A percentile compares a stretch with the other conserved stretches of the same genome.
These are phyloP conservation scores for Tirmania nivea DNA, from an alignment of 495 filamentous ascomycete genomes.

Conservation along the genomic window DNA sequence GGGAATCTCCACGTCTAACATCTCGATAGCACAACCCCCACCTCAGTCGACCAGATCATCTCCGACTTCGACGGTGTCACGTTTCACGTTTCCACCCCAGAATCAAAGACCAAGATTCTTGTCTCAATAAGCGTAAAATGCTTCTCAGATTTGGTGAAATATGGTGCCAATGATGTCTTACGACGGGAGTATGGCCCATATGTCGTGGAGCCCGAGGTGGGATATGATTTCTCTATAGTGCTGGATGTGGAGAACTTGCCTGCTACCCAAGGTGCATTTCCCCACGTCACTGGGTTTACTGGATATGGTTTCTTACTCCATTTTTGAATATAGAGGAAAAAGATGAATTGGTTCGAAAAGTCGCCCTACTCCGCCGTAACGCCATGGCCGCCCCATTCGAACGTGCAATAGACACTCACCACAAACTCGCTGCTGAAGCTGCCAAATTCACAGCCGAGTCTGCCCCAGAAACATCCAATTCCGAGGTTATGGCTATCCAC, in stretches of 20 bases:
- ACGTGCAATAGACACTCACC: constrained; percentile 82
- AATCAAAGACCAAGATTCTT: constrained; percentile 74
- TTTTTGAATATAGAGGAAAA: constrained; percentile 34
- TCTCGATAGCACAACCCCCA: constrained; percentile 47
- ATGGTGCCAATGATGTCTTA: constrained; percentile 78
- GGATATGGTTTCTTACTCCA: not conserved
- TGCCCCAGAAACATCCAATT: constrained; percentile 80
- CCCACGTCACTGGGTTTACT: too few relatives aligned
- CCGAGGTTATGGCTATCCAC: constrained; percentile 86
- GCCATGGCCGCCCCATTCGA: constrained; percentile 97
- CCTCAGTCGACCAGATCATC: constrained; percentile 85
- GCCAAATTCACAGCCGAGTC: constrained; percentile 78
- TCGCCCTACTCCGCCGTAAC: constrained; percentile 84
- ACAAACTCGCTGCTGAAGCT: constrained; percentile 61
- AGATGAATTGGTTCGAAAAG: constrained; percentile 63
- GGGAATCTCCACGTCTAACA: not conserved
- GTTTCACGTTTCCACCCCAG: constrained; percentile 92
- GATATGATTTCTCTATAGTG: constrained; percentile 83
- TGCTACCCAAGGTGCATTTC: constrained; percentile 37
- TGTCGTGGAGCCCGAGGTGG: constrained; percentile 65
- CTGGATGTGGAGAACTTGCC: constrained; percentile 78
- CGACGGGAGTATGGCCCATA: constrained; percentile 85
- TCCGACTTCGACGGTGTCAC: constrained; percentile 96
- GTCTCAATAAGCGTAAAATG: constrained; percentile 87
- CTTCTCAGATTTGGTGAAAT: constrained; percentile 72